These are phyloP conservation scores for Penicillium occitanis DNA, from an alignment of 2,329 filamentous ascomycete species.

Conservation along the genomic window DNA sequence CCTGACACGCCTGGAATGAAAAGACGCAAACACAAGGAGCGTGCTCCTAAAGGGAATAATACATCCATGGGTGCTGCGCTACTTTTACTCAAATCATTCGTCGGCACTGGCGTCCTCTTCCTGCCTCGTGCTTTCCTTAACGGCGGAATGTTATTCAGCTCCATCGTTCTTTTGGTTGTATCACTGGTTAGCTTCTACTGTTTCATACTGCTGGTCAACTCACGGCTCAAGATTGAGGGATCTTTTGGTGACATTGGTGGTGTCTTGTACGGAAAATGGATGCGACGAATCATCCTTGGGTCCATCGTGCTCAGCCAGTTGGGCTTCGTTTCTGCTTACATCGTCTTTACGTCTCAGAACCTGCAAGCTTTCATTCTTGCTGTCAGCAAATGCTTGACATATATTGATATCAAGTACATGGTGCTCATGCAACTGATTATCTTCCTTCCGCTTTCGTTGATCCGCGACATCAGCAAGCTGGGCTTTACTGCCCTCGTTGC, in stretches of 20 bases:
- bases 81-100: slow-evolving; percentile 93
- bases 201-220: slow-evolving; percentile 89
- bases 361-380: slow-evolving; percentile 91
- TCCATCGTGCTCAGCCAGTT: slow-evolving; percentile 96
- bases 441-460: slow-evolving; percentile 88
- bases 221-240: slow-evolving; percentile 79
- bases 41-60: slow-evolving; percentile 72
- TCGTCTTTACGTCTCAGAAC: slow-evolving; percentile 95
- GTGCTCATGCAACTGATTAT: slow-evolving; percentile 94
- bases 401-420: slow-evolving; percentile 83
- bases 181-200: slow-evolving; percentile 92
- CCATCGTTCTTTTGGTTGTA: slow-evolving; percentile 80
- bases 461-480: slow-evolving; percentile 96
- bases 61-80: slow-evolving; percentile 76
- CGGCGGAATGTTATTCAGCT: slow-evolving; percentile 96
- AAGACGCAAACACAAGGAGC: slow-evolving; percentile 73
- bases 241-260: slow-evolving; percentile 98
- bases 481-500: slow-evolving; percentile 92
- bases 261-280: slow-evolving; percentile 83
- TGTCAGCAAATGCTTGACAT: slow-evolving; percentile 80
- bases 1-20: slow-evolving; percentile 66
- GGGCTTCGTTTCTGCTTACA: slow-evolving; percentile 92
- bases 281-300: slow-evolving; percentile 80
- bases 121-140: slow-evolving; percentile 69
- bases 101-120: slow-evolving; percentile 55